Base-by-base conservation (phyloP, 345 rosid species). In the Syzygium oleosum region DNA sequence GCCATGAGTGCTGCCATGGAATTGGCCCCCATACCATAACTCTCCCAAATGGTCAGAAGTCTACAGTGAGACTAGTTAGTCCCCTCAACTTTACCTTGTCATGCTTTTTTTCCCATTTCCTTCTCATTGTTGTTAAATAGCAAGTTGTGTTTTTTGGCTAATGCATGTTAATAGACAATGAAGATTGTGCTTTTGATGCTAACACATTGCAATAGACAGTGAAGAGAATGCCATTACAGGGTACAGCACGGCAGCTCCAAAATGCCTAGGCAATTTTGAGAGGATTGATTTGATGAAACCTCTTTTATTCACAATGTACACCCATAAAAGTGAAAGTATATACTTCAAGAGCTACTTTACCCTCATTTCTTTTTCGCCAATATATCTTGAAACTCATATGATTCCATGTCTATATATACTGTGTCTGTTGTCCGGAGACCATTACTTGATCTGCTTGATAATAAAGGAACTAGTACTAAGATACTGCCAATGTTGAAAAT, bases 1-100 rank as follows among this genome's bases (percentile, higher is more conserved):
- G 99, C 91, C 99, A 97, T 89, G 99, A 97, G 86, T 96, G 99
- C 91, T 95, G 97, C 92, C 99, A 97, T 91, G 99, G 99, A 46
- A 96, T 97, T 90, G 99, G 99, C 53, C 98, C 99, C 46, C 99
- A 97, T 92, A 93, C 95, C 61, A 96, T 97, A 68, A 95, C 90
- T 59, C 99, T 96, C 88, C 99, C 99, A 53, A 91, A 92, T 92
- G 99, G 99, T 52, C 93, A 93, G 87, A 87, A 90, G 58, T 97
- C 98, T 87, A 97, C 98, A 16, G 98, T 97, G 88, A 95, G 99
- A 94, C 89, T 94, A 96, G 99, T 97, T 46, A 84, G 93, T 90
- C 80, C 15, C 31, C 65, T 73, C 58, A 38, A 87, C 85, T 65
- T 84, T 58, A 54, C 86, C 51, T 49, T 34, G 6, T 59, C 73